Conservation (phyloP, 371 early-diverging fungal species). For the Mucor mucedo region DNA sequence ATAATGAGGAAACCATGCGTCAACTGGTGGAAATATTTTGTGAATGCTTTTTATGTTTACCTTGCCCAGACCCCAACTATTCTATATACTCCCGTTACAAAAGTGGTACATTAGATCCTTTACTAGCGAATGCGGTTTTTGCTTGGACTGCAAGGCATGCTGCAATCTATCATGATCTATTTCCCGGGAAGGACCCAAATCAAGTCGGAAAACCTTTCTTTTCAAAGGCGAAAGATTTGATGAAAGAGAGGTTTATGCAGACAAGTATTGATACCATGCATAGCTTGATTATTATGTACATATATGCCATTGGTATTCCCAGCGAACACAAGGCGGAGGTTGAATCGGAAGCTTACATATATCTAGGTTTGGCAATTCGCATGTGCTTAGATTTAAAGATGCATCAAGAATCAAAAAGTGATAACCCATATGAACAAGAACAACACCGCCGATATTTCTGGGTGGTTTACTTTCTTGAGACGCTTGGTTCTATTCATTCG, state of each 20-base stretch:
- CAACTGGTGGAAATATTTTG: slow-evolving; percentile 29
- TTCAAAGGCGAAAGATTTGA: slow-evolving; percentile 35
- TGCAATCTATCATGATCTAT: slow-evolving; percentile 49
- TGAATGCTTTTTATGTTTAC: slow-evolving; percentile 39
- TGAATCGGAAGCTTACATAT: slow-evolving; percentile 54
- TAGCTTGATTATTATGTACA: slow-evolving; percentile 52
- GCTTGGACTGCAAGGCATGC: slow-evolving; percentile 58
- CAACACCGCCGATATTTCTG: slow-evolving; percentile 43
- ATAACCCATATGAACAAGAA: slow-evolving; percentile 26
- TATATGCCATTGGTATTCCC: slow-evolving; percentile 52
- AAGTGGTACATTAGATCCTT: slow-evolving; percentile 31
- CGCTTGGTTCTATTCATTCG: slow-evolving; percentile 45
- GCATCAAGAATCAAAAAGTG: slow-evolving; percentile 33
- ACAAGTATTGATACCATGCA: slow-evolving; percentile 48
- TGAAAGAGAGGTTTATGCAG: slow-evolving; percentile 40
- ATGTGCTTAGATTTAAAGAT: slow-evolving; percentile 51
- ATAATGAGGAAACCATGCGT: slow-evolving; percentile 19
- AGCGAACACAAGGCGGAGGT: slow-evolving; percentile 28
- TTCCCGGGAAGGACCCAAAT: slow-evolving; percentile 53
- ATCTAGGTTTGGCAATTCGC: slow-evolving; percentile 51
- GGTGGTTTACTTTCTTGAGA: slow-evolving; percentile 48
- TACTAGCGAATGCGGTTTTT: slow-evolving; percentile 45
- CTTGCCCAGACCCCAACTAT: slow-evolving; percentile 20
- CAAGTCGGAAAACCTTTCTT: slow-evolving; percentile 49
- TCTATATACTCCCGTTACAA: slow-evolving; percentile 24